These are phyloP conservation scores for Fusarium sp. DNA, from an alignment of 2,329 filamentous ascomycete species.

Conservation along the genomic window DNA sequence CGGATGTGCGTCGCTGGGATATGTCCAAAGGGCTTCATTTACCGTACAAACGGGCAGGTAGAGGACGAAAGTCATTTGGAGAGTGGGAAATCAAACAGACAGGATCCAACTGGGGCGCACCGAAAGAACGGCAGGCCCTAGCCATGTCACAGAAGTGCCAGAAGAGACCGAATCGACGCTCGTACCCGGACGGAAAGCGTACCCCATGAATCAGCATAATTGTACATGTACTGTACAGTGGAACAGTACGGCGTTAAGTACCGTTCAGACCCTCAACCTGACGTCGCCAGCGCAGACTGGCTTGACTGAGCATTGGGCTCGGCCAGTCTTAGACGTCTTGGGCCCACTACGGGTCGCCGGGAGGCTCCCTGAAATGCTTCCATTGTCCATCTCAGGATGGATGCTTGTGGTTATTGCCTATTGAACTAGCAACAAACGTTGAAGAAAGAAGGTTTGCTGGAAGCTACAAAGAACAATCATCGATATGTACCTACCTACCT, in stretches of 20 bases:
- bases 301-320: conserved; percentile 36
- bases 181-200: conserved; percentile 30
- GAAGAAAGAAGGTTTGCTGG: conserved; percentile 17
- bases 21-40: neutral
- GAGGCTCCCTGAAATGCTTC: conserved; percentile 21
- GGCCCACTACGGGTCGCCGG: conserved; percentile 31
- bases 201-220: conserved; percentile 18
- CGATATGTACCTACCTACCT: neutral
- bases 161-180: conserved; percentile 26
- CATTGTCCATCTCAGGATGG: conserved; percentile 12
- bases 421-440: conserved; percentile 17
- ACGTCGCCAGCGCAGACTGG: conserved; percentile 34
- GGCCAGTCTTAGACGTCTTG: conserved; percentile 32
- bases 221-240: conserved; percentile 34
- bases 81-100: conserved; percentile 31
- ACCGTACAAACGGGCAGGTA: conserved; percentile 17
- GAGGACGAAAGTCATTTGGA: conserved; percentile 24
- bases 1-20: neutral
- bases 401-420: conserved; percentile 19
- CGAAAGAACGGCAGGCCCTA: conserved; percentile 41
- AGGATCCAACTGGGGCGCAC: conserved; percentile 29
- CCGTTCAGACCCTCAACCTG: conserved; percentile 33
- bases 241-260: conserved; percentile 40
- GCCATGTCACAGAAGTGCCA: conserved; percentile 32
- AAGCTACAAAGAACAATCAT: conserved; percentile 14